Evolutionary conservation across 108 stramenopile species (phyloP), one percentile per base, ranked within the genome.

Genomic region (Pseudonitzschia delicatissima): DNA sequence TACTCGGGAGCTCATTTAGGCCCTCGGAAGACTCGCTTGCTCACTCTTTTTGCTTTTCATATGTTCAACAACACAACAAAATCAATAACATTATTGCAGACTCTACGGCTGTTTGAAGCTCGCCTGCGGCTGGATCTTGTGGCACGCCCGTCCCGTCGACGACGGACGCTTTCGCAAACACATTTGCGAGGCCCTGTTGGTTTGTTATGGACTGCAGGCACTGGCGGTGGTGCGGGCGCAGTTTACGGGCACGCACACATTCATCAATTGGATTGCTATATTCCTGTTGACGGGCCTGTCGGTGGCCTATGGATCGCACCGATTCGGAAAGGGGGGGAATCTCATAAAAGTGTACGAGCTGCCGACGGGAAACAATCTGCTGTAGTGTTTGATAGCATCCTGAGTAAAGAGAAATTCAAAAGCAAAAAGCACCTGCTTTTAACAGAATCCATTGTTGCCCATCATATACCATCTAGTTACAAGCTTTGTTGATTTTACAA

Each of bases 291-390:
- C 55, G 42, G 45, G 53, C 33, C 60, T 93, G 33, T 79, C 85
- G 15, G 68, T 57, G 23, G 79, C 77, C 15, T 93, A 93, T 61
- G 92, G 86, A 23, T 64, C 74, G 23, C 90, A 90, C 63, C 74
- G 92, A 40, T 93, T 88, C 61, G 73, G 92, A 26, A 83, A 70
- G 53, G 87, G 88, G 27, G 92, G 92, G 26, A 76, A 85, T 50
- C 63, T 90, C 60, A 93, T 93, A 62, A 90, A 90, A 50, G 73
- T 93, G 11, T 93, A 93, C 64, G 88, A 93, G 66, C 59, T 93
- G 21, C 92, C 92, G 2, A 77, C 78, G 17, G 73, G 75, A 7
- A 49, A 59, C 61, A 64, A 76, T 64, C 6, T 79, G 64, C 65
- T n/a, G 42, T 7, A 5, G 5, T 13, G 1, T 44, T 44, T n/a